Base-by-base conservation (phyloP, 129 eudicot genomes). In the Lactuca sativa region DNA sequence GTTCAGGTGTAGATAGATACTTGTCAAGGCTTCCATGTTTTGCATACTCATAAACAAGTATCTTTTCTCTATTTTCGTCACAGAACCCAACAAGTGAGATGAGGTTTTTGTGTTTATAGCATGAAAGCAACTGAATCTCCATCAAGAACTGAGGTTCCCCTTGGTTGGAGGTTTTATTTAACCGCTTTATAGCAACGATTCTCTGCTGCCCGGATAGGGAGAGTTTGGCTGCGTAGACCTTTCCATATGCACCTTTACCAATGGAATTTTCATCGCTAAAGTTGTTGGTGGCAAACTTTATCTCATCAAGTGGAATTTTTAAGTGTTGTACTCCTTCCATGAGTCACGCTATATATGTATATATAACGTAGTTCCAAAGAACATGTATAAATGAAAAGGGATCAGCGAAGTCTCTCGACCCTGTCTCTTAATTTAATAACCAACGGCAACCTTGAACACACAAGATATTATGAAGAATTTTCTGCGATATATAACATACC, bases 1-100 rank as follows among this genome's bases (percentile, higher is more conserved):
- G 43, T 18, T 59, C 64, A 59, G 8, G 4, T 9, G 16, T 15
- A 13, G 43, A 30, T 3, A 59, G 17, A 59, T 59, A 59, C 14
- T 10, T 31, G 44, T 59, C 44, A 59, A 59, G 64, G 64, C 64
- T 59, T 59, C 64, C 44, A 32, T 59, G 43, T 59, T 59, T 32
- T 32, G 38, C 38, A 33, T 59, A 16, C 43, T 59, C 64, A 32
- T 59, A 59, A 32, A 59, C 43, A 9, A 59, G 17, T 11, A 59
- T 59, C 16, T 32, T 59, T 59, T 59, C 64, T 59, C 18, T 7
- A 30, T 32, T 13, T n/a, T 59, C 43, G 17, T 59, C 64, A 32
- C 64, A 59, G 36, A 30, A 59, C 16, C 64, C 64, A 12, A 59
- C 8, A 59, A 59, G 64, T 1, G 64, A 31, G 40, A 59, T 12